Evolutionary conservation across 2,329 filamentous ascomycete genomes (phyloP).

Genomic region (Albophoma yamanashiensis): DNA sequence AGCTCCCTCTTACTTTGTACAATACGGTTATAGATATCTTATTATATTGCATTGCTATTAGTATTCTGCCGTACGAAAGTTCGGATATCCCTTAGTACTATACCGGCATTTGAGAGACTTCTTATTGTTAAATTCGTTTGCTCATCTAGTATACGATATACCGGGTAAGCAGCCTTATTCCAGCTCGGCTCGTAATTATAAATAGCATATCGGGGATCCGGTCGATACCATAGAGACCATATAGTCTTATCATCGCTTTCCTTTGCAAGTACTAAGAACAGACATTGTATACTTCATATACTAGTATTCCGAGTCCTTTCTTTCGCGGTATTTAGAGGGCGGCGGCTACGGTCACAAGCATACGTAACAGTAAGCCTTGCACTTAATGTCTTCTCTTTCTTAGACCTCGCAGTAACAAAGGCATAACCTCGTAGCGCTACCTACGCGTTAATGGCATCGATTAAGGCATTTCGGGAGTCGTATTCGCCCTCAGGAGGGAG

Average conservation of each 20-base stretch:
- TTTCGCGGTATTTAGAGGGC: neutral
- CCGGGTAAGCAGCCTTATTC: neutral
- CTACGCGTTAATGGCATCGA: neutral
- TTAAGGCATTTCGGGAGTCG: neutral
- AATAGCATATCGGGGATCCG: neutral
- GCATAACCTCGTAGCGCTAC: neutral
- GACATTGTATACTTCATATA: neutral
- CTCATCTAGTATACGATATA: slow-evolving; percentile 1
- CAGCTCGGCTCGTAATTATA: slow-evolving; percentile 3
- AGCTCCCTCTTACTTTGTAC: slow-evolving; percentile 5
- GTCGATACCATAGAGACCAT: slow-evolving; percentile 2
- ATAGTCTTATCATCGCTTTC: neutral
- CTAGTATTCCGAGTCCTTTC: neutral
- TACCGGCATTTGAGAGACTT: neutral
- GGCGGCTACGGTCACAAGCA: neutral
- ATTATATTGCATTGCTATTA: slow-evolving; percentile 6
- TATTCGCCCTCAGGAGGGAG: neutral
- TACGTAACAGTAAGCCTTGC: neutral
- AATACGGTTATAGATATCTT: slow-evolving; percentile 14
- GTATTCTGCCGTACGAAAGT: slow-evolving; percentile 5
- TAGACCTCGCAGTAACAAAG: neutral
- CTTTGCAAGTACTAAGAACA: slow-evolving; percentile 1
- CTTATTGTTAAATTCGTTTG: neutral
- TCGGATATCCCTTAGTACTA: slow-evolving; percentile 7
- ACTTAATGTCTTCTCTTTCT: neutral